phyloP scores from a whole-genome alignment of 1,139 yeast species.

The Hanseniaspora sp. region DNA sequence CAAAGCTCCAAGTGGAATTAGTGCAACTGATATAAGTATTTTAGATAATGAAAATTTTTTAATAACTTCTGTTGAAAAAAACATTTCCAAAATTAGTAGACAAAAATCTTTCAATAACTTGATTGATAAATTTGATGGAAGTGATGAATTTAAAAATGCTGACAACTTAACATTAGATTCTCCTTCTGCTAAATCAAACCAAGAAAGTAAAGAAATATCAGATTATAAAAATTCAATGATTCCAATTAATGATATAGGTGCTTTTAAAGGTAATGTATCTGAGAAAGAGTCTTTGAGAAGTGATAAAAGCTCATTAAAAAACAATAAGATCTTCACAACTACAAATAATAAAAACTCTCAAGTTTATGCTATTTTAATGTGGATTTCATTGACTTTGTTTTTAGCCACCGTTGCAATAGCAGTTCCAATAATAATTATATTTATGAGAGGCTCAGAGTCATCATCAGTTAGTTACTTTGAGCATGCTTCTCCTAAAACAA shows the following conservation, averaged over 20 bases:
- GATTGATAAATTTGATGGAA: too few species aligned
- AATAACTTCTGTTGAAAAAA: background rate
- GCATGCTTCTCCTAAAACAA: conserved; percentile 19
- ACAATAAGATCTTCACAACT: background rate
- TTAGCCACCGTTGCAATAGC: conserved; percentile 20
- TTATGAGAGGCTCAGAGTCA: conserved; percentile 23
- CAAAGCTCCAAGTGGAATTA: background rate
- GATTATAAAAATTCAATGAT: too few species aligned
- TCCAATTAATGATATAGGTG: too few species aligned
- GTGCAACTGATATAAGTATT: background rate
- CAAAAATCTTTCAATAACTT: too few species aligned
- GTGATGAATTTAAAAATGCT: too few species aligned
- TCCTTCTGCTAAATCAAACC: too few species aligned
- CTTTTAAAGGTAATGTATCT: too few species aligned
- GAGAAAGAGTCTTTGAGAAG: too few species aligned
- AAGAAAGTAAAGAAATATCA: too few species aligned
- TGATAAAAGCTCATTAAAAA: too few species aligned
- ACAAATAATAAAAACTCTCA: background rate
- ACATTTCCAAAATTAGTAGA: background rate
- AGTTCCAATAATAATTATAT: conserved; percentile 21
- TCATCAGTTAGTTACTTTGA: conserved; percentile 20
- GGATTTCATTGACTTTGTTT: conserved; percentile 21
- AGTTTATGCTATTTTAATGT: conserved; percentile 19
- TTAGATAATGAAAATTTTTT: too few species aligned
- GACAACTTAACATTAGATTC: too few species aligned